These are phyloP conservation scores for Viola pubescens DNA, from an alignment of 441 rosid species.

Conservation along the genomic window DNA sequence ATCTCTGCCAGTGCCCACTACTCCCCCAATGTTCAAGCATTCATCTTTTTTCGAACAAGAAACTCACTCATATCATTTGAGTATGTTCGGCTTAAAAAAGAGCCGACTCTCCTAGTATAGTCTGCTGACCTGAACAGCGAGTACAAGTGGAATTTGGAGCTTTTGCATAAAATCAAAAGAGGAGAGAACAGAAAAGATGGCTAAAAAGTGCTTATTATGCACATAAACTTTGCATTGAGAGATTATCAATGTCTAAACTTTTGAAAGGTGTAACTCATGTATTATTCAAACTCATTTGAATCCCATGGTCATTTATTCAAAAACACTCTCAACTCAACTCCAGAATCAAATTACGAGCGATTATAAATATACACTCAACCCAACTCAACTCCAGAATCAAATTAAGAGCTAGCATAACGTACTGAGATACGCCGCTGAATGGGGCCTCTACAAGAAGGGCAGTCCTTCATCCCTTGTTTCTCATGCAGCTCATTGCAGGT, in stretches of 20 bases:
- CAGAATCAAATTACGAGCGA: constrained; percentile 25
- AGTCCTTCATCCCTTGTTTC: constrained; percentile 91
- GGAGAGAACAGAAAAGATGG: constrained; percentile 6
- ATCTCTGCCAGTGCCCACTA: too few relatives aligned
- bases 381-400: constrained; percentile 15
- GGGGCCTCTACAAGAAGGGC: constrained; percentile 81
- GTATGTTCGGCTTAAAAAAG: too few relatives aligned
- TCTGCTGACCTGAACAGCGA: too few relatives aligned
- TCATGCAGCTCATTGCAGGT: constrained; percentile 86
- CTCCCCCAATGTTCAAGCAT: too few relatives aligned
- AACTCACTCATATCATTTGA: too few relatives aligned
- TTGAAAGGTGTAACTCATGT: constrained; percentile 10
- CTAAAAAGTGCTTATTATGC: constrained; percentile 12
- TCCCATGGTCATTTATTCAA: constrained; percentile 16
- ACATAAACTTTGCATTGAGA: constrained; percentile 14
- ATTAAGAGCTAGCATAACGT: constrained; percentile 44
- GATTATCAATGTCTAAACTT: constrained; percentile 21
- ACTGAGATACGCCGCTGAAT: constrained; percentile 69
- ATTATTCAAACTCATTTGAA: constrained; percentile 24
- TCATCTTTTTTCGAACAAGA: too few relatives aligned
- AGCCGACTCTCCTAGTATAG: too few relatives aligned
- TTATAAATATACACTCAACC: constrained; percentile 19
- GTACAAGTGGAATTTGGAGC: background rate
- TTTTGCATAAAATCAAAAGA: background rate
- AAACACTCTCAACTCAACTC: constrained; percentile 15